phyloP scores from a whole-genome alignment of 768 basidiomycete genomes.

The Amanita inopinata region DNA sequence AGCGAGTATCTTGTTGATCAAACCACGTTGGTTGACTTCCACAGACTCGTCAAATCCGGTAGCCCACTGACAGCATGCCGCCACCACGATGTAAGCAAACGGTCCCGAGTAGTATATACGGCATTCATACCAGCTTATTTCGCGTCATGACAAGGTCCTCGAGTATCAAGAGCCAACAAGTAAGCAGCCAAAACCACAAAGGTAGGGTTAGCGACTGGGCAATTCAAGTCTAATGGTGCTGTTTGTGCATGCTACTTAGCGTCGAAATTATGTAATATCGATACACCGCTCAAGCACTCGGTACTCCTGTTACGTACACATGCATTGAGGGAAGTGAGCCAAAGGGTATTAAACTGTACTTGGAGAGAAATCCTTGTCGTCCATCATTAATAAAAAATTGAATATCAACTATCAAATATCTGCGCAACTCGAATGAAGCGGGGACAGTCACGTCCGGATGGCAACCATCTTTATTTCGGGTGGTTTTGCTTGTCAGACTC shows the following conservation, averaged over 20 bases:
- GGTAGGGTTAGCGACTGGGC: no score
- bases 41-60: slow-evolving; percentile 70
- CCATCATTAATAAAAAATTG: slow-evolving; percentile 6
- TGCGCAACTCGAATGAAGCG: not conserved
- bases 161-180: not conserved
- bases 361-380: no score
- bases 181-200: no score
- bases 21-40: slow-evolving; percentile 91
- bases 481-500: slow-evolving; percentile 28
- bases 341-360: not conserved
- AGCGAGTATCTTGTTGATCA: slow-evolving; percentile 95
- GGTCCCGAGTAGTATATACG: not conserved
- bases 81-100: no score
- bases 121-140: slow-evolving; percentile 18
- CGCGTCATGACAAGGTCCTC: slow-evolving; percentile 11
- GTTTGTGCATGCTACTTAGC: no score
- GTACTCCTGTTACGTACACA: not conserved
- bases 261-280: no score
- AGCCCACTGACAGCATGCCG: slow-evolving; percentile 38
- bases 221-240: no score
- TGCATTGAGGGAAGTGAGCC: not conserved
- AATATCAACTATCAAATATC: slow-evolving; percentile 4
- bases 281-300: not conserved
- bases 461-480: no score
- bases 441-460: no score